phyloP scores from a whole-genome alignment of 495 filamentous ascomycete species.

The Lasiosphaeria miniovina region DNA sequence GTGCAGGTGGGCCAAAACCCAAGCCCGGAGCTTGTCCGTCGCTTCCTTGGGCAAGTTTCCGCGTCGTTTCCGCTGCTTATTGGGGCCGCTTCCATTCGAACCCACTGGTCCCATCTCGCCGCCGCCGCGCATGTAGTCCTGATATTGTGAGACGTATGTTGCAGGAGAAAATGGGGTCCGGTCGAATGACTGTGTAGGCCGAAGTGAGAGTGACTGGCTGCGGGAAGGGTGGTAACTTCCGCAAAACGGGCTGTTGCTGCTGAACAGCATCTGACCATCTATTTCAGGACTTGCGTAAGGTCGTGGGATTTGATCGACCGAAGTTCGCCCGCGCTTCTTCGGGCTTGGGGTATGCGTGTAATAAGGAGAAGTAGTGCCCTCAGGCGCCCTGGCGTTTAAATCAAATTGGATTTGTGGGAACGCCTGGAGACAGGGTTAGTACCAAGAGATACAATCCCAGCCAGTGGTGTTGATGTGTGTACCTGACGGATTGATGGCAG shows the following conservation, averaged over 20 bases:
- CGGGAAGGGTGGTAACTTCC: constrained; percentile 35
- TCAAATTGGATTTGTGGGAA: constrained; percentile 36
- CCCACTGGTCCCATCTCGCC: constrained; percentile 25
- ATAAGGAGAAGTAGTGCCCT: constrained; percentile 26
- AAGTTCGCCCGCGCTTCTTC: constrained; percentile 37
- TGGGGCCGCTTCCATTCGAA: constrained; percentile 31
- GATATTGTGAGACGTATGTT: constrained; percentile 27
- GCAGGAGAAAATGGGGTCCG: constrained; percentile 34
- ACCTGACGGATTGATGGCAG: constrained; percentile 48
- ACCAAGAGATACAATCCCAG: background rate
- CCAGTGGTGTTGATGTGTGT: constrained; percentile 7
- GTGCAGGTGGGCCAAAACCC: constrained; percentile 74
- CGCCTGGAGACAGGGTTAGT: constrained; percentile 29
- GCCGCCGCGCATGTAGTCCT: constrained; percentile 26
- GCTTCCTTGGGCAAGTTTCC: constrained; percentile 86
- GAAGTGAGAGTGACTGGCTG: constrained; percentile 36
- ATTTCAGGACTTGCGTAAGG: constrained; percentile 26
- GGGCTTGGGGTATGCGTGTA: constrained; percentile 32
- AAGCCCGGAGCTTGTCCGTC: constrained; percentile 75
- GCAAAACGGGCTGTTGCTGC: constrained; percentile 21
- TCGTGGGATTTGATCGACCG: constrained; percentile 33
- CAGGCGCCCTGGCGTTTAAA: constrained; percentile 21
- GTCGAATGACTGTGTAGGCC: constrained; percentile 30
- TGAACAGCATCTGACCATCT: constrained; percentile 18
- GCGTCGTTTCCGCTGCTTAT: constrained; percentile 59